Percentiles rank a stretch among this genome's conserved stretches.
phyloP scores from a whole-genome alignment of 805 yeast genomes.

The Teunomyces kruisii region DNA sequence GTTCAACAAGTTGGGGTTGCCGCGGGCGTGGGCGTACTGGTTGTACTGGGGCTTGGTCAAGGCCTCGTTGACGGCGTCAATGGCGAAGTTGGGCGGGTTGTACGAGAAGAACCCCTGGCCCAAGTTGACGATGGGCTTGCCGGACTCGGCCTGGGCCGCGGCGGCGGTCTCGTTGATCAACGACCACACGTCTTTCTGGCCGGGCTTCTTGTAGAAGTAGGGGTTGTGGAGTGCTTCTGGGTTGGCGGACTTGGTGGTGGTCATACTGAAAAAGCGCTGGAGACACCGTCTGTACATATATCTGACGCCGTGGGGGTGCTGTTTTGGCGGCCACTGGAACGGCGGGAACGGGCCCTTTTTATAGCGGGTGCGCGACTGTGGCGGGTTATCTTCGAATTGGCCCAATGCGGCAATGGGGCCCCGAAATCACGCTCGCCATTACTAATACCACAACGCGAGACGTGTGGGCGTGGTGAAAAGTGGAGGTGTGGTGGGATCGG shows the following conservation, averaged over 20 bases:
- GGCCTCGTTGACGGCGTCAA: constrained; percentile 76
- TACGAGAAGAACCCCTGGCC: constrained; percentile 98
- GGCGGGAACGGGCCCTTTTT: neutral
- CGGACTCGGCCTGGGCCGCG: constrained; percentile 63
- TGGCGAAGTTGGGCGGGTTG: constrained; percentile 92
- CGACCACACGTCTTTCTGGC: constrained; percentile 91
- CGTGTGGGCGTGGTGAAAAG: too few species aligned
- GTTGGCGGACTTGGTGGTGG: constrained; percentile 2
- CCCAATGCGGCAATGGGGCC: neutral
- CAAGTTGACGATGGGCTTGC: constrained; percentile 79
- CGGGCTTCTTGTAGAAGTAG: constrained; percentile 57
- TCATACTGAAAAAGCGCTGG: constrained; percentile 6
- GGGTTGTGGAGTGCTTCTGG: constrained; percentile 50
- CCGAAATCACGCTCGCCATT: neutral
- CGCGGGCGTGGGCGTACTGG: constrained; percentile 91
- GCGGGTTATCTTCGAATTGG: neutral
- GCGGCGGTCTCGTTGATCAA: constrained; percentile 95
- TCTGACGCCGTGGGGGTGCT: neutral
- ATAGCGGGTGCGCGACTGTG: neutral
- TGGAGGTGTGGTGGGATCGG: too few species aligned
- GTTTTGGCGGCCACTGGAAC: too few species aligned
- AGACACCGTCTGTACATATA: neutral
- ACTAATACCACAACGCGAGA: neutral
- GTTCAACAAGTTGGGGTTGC: constrained; percentile 72
- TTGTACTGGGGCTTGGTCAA: constrained; percentile 71